Percentiles rank a stretch among this genome's conserved stretches.
phyloP scores from a whole-genome alignment of 2,329 filamentous ascomycete genomes.

The Akanthomyces lecanii region DNA sequence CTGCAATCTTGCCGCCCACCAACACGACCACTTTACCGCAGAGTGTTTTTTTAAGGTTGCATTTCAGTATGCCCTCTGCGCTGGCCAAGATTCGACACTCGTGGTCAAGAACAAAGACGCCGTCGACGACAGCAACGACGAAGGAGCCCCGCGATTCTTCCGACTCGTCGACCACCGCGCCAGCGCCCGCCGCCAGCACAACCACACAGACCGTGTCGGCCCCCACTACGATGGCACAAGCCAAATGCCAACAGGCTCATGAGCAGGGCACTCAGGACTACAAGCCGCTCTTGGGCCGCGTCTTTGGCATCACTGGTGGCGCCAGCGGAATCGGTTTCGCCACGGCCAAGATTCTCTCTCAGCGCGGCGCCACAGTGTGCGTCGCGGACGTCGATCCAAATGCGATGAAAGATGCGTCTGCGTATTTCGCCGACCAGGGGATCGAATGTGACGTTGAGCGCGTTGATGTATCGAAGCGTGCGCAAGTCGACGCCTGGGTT shows the following conservation, averaged over 20 bases:
- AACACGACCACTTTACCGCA: background rate
- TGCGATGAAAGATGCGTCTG: constrained; percentile 29
- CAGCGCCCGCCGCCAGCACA: background rate
- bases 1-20: background rate
- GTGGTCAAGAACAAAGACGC: background rate
- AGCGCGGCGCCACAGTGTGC: constrained; percentile 33
- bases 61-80: background rate
- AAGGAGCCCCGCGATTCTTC: background rate
- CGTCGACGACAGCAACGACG: background rate
- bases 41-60: background rate
- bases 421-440: constrained; percentile 26
- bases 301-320: constrained; percentile 31
- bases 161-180: background rate
- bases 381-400: constrained; percentile 34
- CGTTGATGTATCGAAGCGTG: constrained; percentile 44
- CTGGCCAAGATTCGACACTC: constrained; percentile 8
- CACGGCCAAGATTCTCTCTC: constrained; percentile 35
- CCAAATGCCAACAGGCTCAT: background rate
- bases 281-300: constrained; percentile 21
- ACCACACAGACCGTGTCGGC: background rate
- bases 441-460: constrained; percentile 31
- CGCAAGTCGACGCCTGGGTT: constrained; percentile 49
- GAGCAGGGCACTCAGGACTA: background rate
- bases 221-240: background rate
- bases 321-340: constrained; percentile 39